These are phyloP conservation scores for Paragyromitra xinjiangensis DNA, from an alignment of 495 filamentous ascomycete species.

Conservation along the genomic window DNA sequence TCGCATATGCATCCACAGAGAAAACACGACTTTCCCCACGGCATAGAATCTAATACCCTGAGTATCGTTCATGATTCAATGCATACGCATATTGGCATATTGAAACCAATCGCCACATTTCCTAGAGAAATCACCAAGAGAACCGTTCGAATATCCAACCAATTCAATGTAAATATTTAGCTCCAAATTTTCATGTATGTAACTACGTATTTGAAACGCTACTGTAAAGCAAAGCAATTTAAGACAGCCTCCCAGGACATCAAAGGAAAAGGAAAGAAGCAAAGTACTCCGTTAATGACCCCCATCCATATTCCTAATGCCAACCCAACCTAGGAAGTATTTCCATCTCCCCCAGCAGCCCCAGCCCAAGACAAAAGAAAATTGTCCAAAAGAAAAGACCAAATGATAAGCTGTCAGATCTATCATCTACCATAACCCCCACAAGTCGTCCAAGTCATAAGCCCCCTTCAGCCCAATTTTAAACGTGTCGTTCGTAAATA, in stretches of 20 bases:
- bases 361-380: slow-evolving; percentile 38
- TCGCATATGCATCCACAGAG: no score
- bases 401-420: slow-evolving; percentile 46
- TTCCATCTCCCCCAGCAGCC: slow-evolving; percentile 23
- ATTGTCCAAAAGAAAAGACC: slow-evolving; percentile 34
- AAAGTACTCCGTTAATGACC: slow-evolving; percentile 49
- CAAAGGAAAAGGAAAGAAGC: slow-evolving; percentile 41
- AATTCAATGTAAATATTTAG: slow-evolving; percentile 13
- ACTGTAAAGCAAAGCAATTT: slow-evolving; percentile 22
- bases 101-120: background rate
- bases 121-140: background rate
- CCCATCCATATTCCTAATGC: slow-evolving; percentile 33
- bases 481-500: slow-evolving; percentile 47
- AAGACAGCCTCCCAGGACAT: slow-evolving; percentile 37
- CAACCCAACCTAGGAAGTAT: slow-evolving; percentile 29
- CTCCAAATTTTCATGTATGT: slow-evolving; percentile 35
- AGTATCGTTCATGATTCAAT: no score
- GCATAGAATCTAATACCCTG: no score
- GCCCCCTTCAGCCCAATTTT: slow-evolving; percentile 34
- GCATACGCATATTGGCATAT: background rate
- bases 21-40: no score
- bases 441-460: slow-evolving; percentile 42
- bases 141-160: background rate
- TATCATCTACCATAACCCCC: slow-evolving; percentile 49
- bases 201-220: slow-evolving; percentile 26